Evolutionary conservation across 371 early-diverging fungal genomes (phyloP).

Genomic region (Synchytrium microbalum): DNA sequence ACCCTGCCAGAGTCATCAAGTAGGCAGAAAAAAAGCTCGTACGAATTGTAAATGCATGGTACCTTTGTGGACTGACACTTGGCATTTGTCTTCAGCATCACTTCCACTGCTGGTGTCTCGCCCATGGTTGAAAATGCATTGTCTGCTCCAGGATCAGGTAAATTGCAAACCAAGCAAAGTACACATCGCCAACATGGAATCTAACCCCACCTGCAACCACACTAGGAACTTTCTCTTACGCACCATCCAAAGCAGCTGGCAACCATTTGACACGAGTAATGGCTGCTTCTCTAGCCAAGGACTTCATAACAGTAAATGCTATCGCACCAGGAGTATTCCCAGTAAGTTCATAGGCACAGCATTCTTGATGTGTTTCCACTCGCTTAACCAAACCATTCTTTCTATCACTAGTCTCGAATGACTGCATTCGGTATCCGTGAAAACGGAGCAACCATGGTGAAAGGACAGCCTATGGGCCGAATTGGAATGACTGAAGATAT

Average conservation of each 20-base stretch:
- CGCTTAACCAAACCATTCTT: too few species aligned
- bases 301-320: constrained; percentile 74
- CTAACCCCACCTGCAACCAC: background rate
- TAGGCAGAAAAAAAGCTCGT: too few species aligned
- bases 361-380: too few species aligned
- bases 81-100: background rate
- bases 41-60: too few species aligned
- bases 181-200: too few species aligned
- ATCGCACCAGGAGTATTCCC: constrained; percentile 82
- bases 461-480: constrained; percentile 39
- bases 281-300: constrained; percentile 22
- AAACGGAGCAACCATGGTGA: background rate
- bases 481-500: constrained; percentile 80
- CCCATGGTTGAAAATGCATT: constrained; percentile 25
- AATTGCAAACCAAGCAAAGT: too few species aligned
- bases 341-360: constrained; percentile 33
- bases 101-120: background rate
- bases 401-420: constrained; percentile 77
- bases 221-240: constrained; percentile 20
- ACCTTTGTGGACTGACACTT: too few species aligned
- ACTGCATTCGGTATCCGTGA: constrained; percentile 18
- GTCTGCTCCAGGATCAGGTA: too few species aligned
- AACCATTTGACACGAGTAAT: constrained; percentile 39
- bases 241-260: constrained; percentile 59
- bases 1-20: constrained; percentile 53